A percentile compares a stretch with the other conserved stretches of the same genome.
Conservation (phyloP, 2,329 filamentous ascomycete genomes). For the Sporothrix protearum region DNA sequence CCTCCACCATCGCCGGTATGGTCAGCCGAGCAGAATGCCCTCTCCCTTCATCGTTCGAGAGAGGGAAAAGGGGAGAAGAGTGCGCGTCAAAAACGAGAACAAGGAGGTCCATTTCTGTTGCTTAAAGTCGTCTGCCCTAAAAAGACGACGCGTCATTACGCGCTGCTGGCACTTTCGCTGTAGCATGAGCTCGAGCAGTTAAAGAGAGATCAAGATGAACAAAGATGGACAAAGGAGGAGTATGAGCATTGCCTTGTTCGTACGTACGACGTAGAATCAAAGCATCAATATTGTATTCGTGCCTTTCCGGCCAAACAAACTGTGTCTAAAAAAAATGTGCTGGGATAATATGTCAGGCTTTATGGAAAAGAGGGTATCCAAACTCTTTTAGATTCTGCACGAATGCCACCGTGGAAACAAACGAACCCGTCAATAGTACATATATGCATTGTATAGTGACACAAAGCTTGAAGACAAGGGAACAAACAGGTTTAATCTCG, state of each 20-base stretch:
- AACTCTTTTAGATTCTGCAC: slow-evolving; percentile 10
- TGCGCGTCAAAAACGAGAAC: neutral
- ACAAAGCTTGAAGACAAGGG: slow-evolving; percentile 6
- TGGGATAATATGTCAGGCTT: neutral
- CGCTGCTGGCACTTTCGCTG: neutral
- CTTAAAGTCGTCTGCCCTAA: neutral
- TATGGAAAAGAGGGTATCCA: slow-evolving; percentile 8
- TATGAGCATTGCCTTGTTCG: neutral
- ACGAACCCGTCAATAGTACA: neutral
- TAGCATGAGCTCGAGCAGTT: neutral
- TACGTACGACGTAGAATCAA: neutral
- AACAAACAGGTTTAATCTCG: neutral
- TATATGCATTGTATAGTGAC: neutral
- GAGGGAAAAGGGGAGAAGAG: neutral
- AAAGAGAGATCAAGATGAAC: neutral
- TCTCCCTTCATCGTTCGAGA: neutral
- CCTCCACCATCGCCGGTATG: neutral
- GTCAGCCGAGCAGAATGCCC: slow-evolving; percentile 4
- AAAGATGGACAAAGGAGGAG: neutral
- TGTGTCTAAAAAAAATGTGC: neutral
- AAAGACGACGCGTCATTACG: slow-evolving; percentile 1
- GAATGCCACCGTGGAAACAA: neutral
- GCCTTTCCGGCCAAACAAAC: neutral
- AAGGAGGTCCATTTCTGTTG: neutral
- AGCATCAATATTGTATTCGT: neutral